Evolutionary conservation across 352 stramenopile genomes (phyloP), one percentile per base, ranked within the genome.

Genomic region (Thalassiosira tumida): DNA sequence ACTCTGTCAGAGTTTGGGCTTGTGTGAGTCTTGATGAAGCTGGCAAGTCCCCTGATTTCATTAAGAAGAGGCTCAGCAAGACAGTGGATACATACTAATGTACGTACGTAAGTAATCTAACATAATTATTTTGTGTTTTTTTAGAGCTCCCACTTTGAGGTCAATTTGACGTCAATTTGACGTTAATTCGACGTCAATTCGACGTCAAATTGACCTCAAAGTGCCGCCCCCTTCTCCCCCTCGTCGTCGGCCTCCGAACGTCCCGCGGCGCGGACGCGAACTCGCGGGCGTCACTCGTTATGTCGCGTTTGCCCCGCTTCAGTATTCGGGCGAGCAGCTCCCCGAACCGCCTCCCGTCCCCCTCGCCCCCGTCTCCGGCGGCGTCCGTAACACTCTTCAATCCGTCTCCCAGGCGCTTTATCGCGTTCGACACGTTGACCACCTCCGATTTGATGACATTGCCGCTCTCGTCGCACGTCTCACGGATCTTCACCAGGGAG

Each of bases 401-500:
- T 81, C 81, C 35, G 35, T 92, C 81, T 65, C 89, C 76, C 24
- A 95, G 72, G 64, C 84, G 77, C 77, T 94, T 78, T 75, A 95
- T 85, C 73, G 87, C 76, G 47, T 94, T 85, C 24, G 90, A 89
- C n/a, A 96, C 89, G 75, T 96, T 92, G n/a, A 96, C 77, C 74
- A 93, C 79, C 78, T 96, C 89, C 1, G 89, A 81, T 65, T 85
- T 51, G 35, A 95, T 35, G 50, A 93, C 75, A 67, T 88, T 93
- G 15, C 91, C 91, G 17, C 67, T 7, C 33, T 59, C 37, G 84
- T 96, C 89, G 47, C 84, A 94, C 74, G 92, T 89, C 94, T 96
- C 93, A 21, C 91, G 75, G 81, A 96, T 96, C 89, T 96, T 91
- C 76, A 96, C 91, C 15, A 91, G 78, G 50, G 85, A 67, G 14